phyloP scores from a whole-genome alignment of 2,329 filamentous ascomycete species.

The Colletotrichum trifolii region DNA sequence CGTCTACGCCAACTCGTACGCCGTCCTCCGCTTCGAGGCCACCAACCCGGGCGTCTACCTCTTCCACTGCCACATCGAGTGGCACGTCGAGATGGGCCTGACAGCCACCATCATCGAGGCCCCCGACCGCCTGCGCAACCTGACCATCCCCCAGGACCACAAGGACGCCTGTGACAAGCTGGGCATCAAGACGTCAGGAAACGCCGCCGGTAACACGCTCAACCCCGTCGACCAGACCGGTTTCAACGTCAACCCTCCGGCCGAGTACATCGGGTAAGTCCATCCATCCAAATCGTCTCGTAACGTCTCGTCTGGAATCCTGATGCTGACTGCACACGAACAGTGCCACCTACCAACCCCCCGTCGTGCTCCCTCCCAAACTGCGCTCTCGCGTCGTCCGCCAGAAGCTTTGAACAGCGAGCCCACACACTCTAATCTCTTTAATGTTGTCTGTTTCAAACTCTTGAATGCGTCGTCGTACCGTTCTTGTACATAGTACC shows the following conservation, averaged over 20 bases:
- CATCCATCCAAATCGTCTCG: not conserved
- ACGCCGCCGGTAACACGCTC: constrained; percentile 73
- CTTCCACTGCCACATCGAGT: constrained; percentile 70
- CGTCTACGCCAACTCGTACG: constrained; percentile 55
- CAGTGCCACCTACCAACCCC: constrained; percentile 23
- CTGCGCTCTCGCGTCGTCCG: constrained; percentile 28
- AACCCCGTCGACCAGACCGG: constrained; percentile 65
- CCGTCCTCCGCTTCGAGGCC: constrained; percentile 62
- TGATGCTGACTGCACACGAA: constrained; percentile 5
- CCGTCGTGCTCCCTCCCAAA: not conserved
- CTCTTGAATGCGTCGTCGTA: constrained; percentile 10
- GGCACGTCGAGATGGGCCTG: constrained; percentile 71
- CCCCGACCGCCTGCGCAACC: constrained; percentile 64
- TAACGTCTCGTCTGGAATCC: not conserved
- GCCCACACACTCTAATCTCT: not conserved
- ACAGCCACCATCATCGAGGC: constrained; percentile 66
- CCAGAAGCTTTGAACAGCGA: not conserved
- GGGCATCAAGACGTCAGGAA: constrained; percentile 65
- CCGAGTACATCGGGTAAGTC: constrained; percentile 58
- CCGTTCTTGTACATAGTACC: constrained; percentile 33
- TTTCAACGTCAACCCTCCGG: constrained; percentile 61
- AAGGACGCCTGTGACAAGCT: constrained; percentile 57
- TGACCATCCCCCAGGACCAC: constrained; percentile 70
- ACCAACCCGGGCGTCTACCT: constrained; percentile 66
- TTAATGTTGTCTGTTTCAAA: constrained; percentile 4